These are phyloP conservation scores for Porcisia hertigi DNA, from an alignment of 208 protist genomes.

Conservation along the genomic window DNA sequence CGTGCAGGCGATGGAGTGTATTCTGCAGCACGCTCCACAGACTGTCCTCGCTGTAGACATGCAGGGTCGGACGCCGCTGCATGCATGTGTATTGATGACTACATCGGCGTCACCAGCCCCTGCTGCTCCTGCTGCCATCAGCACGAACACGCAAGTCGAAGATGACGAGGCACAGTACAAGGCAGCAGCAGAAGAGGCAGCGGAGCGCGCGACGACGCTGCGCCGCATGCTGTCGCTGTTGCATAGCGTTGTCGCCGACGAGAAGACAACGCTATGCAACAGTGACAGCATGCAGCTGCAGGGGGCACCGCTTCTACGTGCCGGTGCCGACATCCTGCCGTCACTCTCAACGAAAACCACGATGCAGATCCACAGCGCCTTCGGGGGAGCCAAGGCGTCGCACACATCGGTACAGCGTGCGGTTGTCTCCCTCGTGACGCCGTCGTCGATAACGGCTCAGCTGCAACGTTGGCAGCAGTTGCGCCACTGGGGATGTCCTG, in stretches of 20 bases:
- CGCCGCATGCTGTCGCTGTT: slow-evolving; percentile 15
- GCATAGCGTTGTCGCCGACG: background rate
- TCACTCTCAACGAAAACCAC: slow-evolving; percentile 4
- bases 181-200: background rate
- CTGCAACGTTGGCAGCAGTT: slow-evolving; percentile 34
- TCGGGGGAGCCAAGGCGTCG: background rate
- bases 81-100: slow-evolving; percentile 38
- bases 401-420: background rate
- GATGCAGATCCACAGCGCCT: background rate
- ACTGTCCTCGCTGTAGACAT: slow-evolving; percentile 43
- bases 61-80: slow-evolving; percentile 60
- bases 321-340: slow-evolving; percentile 16
- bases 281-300: background rate
- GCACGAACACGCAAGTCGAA: background rate
- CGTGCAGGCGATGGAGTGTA: slow-evolving; percentile 34
- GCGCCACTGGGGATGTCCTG: slow-evolving; percentile 29
- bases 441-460: slow-evolving; percentile 31
- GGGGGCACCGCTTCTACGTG: slow-evolving; percentile 11
- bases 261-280: background rate
- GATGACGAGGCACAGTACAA: slow-evolving; percentile 2
- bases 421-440: slow-evolving; percentile 16
- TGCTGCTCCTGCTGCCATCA: background rate
- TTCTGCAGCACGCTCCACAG: slow-evolving; percentile 31
- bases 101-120: background rate
- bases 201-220: slow-evolving; percentile 2